Evolutionary conservation across 1,284 basidiomycete species (phyloP).

Genomic region (Heimioporus retisporus): DNA sequence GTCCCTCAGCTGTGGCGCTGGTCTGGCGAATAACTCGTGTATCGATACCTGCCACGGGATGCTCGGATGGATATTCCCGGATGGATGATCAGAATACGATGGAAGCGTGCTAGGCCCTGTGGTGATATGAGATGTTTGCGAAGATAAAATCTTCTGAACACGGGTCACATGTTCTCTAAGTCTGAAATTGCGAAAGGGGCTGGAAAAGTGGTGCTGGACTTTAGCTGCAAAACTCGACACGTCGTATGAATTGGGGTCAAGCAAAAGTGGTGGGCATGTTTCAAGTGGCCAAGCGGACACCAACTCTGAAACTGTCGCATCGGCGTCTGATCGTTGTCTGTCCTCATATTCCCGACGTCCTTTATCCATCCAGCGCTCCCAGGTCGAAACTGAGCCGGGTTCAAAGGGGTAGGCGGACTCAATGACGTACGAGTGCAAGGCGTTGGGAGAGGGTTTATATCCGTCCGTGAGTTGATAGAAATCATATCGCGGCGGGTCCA

Average conservation of each 20-base stretch:
- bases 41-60: background rate
- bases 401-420: slow-evolving; percentile 18
- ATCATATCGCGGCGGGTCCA: background rate
- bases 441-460: slow-evolving; percentile 9
- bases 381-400: slow-evolving; percentile 11
- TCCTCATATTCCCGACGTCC: slow-evolving; percentile 13
- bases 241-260: slow-evolving; percentile 18
- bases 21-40: slow-evolving; percentile 14
- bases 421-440: slow-evolving; percentile 8
- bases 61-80: background rate
- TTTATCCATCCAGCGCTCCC: background rate
- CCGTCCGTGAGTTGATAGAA: slow-evolving; percentile 24
- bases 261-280: slow-evolving; percentile 4
- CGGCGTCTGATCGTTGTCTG: slow-evolving; percentile 15
- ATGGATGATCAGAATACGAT: slow-evolving; percentile 22
- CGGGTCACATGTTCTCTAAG: slow-evolving; percentile 8
- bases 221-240: slow-evolving; percentile 1
- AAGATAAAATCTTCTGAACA: slow-evolving; percentile 25
- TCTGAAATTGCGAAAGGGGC: background rate
- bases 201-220: slow-evolving; percentile 13
- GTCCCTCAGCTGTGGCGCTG: background rate
- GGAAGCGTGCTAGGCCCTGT: too few species aligned
- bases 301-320: background rate
- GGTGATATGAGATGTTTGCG: too few species aligned
- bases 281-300: slow-evolving; percentile 7